Evolutionary conservation across 371 early-diverging fungal species (phyloP), one percentile per base, ranked within the genome.

Genomic region (Mucor indicus): DNA sequence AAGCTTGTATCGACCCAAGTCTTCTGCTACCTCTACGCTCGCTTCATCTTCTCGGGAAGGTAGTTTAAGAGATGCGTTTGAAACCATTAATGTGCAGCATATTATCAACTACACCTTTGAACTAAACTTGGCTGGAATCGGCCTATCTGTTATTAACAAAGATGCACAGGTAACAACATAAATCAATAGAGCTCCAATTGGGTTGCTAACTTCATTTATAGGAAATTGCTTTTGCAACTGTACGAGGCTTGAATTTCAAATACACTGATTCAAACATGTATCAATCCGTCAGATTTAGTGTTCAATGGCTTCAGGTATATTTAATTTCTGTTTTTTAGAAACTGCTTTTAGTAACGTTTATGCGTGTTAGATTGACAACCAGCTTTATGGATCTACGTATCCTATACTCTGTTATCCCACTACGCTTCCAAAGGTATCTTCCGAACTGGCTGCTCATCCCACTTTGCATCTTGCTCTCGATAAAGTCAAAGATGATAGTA

Each of bases 331-430:
- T 33, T 33, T 9, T 15, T 33, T 15, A n/a, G n/a, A n/a, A n/a
- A n/a, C n/a, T n/a, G n/a, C n/a, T n/a, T n/a, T n/a, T n/a, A n/a
- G n/a, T n/a, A n/a, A n/a, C n/a, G n/a, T 33, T 33, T 3, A 2
- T 12, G 1, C 41, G 19, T 31, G 16, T 31, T 47, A 90, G 83
- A 69, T 93, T 33, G 95, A 95, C 65, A 92, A 95, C 58, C 95
- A 95, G 60, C 61, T 90, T 4, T 79, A 80, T 36, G 83, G 82
- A 4, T 75, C 85, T 0, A 58, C 79, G 12, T 87, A 85, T 45
- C 92, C 93, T 0, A 93, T 95, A 22, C 64, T 94, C 2, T 57
- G 91, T 15, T 95, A 86, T 51, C 95, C 95, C 6, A 83, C 93
- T 2, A 83, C 83, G 0, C 56, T 90, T 12, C 78, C 82, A 1